Base-by-base conservation (phyloP, 2,329 filamentous ascomycete genomes). In the Diplodia seriata region DNA sequence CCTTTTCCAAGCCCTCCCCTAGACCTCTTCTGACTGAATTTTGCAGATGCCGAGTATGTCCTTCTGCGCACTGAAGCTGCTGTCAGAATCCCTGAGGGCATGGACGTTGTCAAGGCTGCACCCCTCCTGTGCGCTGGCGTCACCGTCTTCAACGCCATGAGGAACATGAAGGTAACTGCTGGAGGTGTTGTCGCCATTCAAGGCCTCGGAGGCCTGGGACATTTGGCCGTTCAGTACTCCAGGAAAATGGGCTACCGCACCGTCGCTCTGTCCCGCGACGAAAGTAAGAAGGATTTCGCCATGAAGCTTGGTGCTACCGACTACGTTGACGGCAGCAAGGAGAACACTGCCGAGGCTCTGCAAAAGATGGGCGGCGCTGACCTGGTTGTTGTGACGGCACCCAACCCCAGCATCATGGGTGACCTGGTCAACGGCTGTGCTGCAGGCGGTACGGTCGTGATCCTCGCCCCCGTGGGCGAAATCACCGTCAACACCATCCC, bases 381-480 rank as follows among this genome's bases (percentile, higher is more conserved):
- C 3, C 77, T 89, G 63, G 85, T 91, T 68, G 82, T 90, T 4
- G 81, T 86, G 49, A 91, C 89, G 3, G 88, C 87, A 3, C 89
- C 89, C 6, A 87, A 86, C 73, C 81, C 86, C 0, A 79, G 85
- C 66, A 78, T 85, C 38, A 84, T 91, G 62, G 73, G 80, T 1
- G 81, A 82, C 4, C 74, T 91, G 33, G 77, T 88, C 1, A 80
- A 75, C 2, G 89, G 85, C 2, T 80, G 90, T 8, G 84, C 80
- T 4, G 73, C 83, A 0, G 76, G 79, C 8, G 89, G 89, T 12
- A 90, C 86, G 74, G 72, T 91, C 8, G 74, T 91, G 18, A 78
- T 88, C n/a, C 81, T 90, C 36, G 84, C 88, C 0, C 83, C 81
- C 50, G 77, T 80, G 29, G 82, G 83, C 0, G 81, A 83, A 1